Evolutionary conservation across 1,284 basidiomycete species (phyloP).

Genomic region (Cronartium quercuum): DNA sequence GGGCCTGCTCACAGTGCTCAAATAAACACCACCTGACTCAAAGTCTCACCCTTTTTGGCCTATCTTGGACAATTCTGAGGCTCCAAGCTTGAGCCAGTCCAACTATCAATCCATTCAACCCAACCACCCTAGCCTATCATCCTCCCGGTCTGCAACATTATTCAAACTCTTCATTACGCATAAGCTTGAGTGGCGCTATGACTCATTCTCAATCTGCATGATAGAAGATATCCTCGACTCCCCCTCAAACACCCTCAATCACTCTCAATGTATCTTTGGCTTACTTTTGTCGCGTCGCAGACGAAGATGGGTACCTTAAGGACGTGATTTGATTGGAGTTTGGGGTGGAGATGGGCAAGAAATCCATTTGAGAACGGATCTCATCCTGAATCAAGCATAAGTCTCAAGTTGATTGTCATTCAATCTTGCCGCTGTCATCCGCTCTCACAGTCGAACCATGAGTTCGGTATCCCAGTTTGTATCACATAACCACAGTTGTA

Average conservation of each 20-base stretch:
- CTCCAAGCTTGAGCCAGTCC: neutral
- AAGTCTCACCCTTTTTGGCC: neutral
- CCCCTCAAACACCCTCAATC: neutral
- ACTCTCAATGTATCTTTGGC: neutral
- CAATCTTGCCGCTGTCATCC: slow-evolving; percentile 10
- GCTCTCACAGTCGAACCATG: slow-evolving; percentile 10
- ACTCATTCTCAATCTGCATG: slow-evolving; percentile 2
- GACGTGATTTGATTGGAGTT: neutral
- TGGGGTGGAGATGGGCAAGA: neutral
- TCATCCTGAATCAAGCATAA: slow-evolving; percentile 11
- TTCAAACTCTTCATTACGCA: slow-evolving; percentile 5
- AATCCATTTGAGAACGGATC: slow-evolving; percentile 22
- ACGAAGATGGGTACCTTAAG: slow-evolving; percentile 12
- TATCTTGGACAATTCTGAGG: neutral
- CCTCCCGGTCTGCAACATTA: neutral
- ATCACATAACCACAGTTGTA: too few relatives aligned
- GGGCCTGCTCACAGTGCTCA: neutral
- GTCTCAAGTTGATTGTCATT: slow-evolving; percentile 14
- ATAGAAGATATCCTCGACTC: slow-evolving; percentile 2
- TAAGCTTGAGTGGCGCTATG: slow-evolving; percentile 15
- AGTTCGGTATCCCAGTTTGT: slow-evolving; percentile 8
- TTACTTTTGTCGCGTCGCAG: slow-evolving; percentile 15
- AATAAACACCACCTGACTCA: neutral
- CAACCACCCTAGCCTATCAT: neutral
- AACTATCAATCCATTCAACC: slow-evolving; percentile 1